Percentiles rank a stretch among this genome's conserved stretches.
Evolutionary conservation across 805 yeast genomes (phyloP).

Genomic region (Candida chauliodis): DNA sequence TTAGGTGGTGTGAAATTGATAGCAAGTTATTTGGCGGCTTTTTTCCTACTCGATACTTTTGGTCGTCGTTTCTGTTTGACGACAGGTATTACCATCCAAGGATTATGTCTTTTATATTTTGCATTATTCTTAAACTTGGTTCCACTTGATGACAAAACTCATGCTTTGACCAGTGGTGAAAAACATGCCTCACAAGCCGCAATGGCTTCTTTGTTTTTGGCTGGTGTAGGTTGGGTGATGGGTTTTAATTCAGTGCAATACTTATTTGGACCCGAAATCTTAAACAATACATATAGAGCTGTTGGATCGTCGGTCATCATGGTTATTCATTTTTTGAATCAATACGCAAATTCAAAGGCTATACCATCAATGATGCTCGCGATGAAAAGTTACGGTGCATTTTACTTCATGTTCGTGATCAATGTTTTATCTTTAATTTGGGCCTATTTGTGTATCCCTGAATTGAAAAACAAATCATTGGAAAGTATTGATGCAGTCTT

Average conservation of each 20-base stretch:
- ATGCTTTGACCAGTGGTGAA: constrained; percentile 23
- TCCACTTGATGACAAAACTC: constrained; percentile 29
- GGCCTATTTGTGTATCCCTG: constrained; percentile 46
- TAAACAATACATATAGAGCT: constrained; percentile 46
- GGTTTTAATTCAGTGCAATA: constrained; percentile 55
- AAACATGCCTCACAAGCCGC: constrained; percentile 42
- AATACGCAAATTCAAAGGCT: constrained; percentile 52
- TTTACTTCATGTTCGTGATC: constrained; percentile 46
- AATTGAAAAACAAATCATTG: constrained; percentile 44
- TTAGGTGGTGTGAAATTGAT: constrained; percentile 50
- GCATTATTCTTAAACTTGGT: constrained; percentile 44
- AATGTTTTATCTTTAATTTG: constrained; percentile 36
- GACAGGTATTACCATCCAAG: constrained; percentile 44
- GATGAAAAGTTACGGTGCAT: constrained; percentile 44
- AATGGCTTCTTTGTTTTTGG: constrained; percentile 43
- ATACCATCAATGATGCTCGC: constrained; percentile 45
- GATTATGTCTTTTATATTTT: constrained; percentile 39
- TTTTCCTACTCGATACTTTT: constrained; percentile 47
- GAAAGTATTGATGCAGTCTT: constrained; percentile 48
- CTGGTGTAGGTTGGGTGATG: constrained; percentile 53
- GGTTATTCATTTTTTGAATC: constrained; percentile 52
- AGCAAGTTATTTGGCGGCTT: constrained; percentile 45
- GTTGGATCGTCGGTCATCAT: constrained; percentile 47
- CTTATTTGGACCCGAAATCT: constrained; percentile 49
- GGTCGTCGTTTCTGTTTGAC: constrained; percentile 48